Conservation (phyloP, 2,329 filamentous ascomycete genomes). For the Chrysosporium queenslandicum region DNA sequence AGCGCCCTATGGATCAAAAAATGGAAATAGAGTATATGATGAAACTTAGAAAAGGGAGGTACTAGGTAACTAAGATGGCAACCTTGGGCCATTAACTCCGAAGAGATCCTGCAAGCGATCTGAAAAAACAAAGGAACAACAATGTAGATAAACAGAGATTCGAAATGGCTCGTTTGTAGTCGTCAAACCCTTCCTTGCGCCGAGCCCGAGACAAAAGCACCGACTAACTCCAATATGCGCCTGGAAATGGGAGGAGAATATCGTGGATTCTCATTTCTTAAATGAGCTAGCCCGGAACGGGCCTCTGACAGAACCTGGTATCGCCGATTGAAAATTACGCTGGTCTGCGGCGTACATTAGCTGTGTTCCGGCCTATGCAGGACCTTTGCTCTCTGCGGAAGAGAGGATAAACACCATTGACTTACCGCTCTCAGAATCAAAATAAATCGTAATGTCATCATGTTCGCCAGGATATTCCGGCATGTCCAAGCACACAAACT, state of each 20-base stretch:
- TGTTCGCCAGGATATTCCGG: slow-evolving; percentile 86
- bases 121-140: background rate
- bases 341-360: slow-evolving; percentile 25
- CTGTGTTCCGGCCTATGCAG: background rate
- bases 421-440: slow-evolving; percentile 69
- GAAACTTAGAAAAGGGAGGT: background rate
- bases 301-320: slow-evolving; percentile 33
- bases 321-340: slow-evolving; percentile 29
- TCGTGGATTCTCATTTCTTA: slow-evolving; percentile 25
- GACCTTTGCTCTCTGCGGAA: background rate
- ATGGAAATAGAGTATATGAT: background rate
- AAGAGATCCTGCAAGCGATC: background rate
- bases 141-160: slow-evolving; percentile 5
- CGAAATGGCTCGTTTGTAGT: slow-evolving; percentile 1
- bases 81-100: background rate
- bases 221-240: slow-evolving; percentile 8
- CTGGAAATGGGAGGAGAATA: slow-evolving; percentile 7
- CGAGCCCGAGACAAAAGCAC: background rate
- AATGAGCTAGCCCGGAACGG: slow-evolving; percentile 35
- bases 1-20: background rate
- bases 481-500: slow-evolving; percentile 75
- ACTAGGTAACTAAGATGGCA: background rate
- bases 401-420: slow-evolving; percentile 18
- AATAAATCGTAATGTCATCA: slow-evolving; percentile 78
- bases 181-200: background rate